These are phyloP conservation scores for Euptelea pleiosperma DNA, from an alignment of 164 flowering plant species.

Conservation along the genomic window DNA sequence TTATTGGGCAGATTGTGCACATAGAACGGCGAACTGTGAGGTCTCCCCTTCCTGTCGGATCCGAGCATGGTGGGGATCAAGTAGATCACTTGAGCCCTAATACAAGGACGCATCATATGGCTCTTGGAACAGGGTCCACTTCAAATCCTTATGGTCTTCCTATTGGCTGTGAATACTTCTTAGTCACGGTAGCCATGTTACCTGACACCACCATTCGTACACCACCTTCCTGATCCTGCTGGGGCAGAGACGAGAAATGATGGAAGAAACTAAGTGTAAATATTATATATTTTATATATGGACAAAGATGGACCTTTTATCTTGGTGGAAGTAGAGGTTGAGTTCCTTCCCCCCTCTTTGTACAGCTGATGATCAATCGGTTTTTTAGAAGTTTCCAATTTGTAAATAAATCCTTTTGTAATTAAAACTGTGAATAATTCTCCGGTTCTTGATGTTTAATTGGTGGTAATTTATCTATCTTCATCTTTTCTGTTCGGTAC, in stretches of 20 bases:
- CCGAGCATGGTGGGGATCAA: conserved; percentile 38
- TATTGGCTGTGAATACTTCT: conserved; percentile 78
- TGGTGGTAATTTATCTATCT: too few species aligned
- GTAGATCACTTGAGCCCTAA: conserved; percentile 43
- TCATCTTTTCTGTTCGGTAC: too few species aligned
- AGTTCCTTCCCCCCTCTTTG: too few species aligned
- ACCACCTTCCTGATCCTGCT: conserved; percentile 74
- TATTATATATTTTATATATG: conserved; percentile 14
- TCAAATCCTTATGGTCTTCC: conserved; percentile 71
- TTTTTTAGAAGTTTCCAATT: too few species aligned
- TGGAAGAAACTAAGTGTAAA: conserved; percentile 52
- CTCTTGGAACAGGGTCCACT: conserved; percentile 29
- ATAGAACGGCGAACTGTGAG: conserved; percentile 70
- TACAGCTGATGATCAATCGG: too few species aligned
- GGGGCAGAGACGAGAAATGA: conserved; percentile 53
- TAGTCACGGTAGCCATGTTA: conserved; percentile 94
- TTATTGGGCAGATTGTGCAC: conserved; percentile 94
- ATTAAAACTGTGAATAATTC: too few species aligned
- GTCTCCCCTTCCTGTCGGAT: conserved; percentile 23
- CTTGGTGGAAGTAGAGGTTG: too few species aligned
- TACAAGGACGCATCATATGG: conserved; percentile 33
- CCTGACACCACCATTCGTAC: conserved; percentile 80
- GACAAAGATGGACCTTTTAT: too few species aligned
- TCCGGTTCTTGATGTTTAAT: too few species aligned
- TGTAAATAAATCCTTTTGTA: too few species aligned